phyloP scores from a whole-genome alignment of 2,329 filamentous ascomycete genomes.

The Leptographium radiaticola region DNA sequence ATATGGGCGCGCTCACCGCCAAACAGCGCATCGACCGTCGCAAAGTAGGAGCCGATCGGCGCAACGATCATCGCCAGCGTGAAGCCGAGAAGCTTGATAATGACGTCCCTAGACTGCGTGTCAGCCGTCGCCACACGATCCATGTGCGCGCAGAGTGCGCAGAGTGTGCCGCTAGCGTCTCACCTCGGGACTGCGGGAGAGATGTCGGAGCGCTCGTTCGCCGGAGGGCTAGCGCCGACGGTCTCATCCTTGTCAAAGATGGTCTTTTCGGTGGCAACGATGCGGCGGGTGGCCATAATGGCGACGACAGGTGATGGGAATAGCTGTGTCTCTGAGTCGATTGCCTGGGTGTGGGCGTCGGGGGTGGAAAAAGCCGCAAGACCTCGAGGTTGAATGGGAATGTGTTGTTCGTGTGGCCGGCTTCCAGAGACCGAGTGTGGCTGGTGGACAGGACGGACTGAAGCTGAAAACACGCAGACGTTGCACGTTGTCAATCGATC shows the following conservation, averaged over 20 bases:
- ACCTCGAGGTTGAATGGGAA: too few relatives aligned
- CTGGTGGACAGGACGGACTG: too few relatives aligned
- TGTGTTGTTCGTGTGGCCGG: too few relatives aligned
- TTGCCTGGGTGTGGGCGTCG: too few relatives aligned
- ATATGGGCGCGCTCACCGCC: slow-evolving; percentile 39
- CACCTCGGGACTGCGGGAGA: slow-evolving; percentile 73
- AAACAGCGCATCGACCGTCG: slow-evolving; percentile 65
- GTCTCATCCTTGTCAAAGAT: slow-evolving; percentile 47
- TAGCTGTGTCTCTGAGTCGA: too few relatives aligned
- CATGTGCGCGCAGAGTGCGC: neutral
- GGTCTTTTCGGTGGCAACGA: slow-evolving; percentile 51
- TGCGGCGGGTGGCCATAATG: slow-evolving; percentile 57
- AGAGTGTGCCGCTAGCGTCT: neutral
- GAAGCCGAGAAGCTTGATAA: slow-evolving; percentile 80
- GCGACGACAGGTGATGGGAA: neutral
- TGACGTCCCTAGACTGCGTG: slow-evolving; percentile 50
- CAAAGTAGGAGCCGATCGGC: slow-evolving; percentile 82
- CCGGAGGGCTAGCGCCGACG: slow-evolving; percentile 23
- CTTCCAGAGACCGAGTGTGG: too few relatives aligned
- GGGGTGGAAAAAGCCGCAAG: too few relatives aligned
- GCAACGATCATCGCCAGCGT: slow-evolving; percentile 81
- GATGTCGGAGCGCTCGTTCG: slow-evolving; percentile 53
- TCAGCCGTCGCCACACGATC: neutral
- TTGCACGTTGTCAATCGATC: too few relatives aligned
- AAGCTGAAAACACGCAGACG: too few relatives aligned